Evolutionary conservation across 306 rosid genomes (phyloP).

Genomic region (Canavalia ensiformis): DNA sequence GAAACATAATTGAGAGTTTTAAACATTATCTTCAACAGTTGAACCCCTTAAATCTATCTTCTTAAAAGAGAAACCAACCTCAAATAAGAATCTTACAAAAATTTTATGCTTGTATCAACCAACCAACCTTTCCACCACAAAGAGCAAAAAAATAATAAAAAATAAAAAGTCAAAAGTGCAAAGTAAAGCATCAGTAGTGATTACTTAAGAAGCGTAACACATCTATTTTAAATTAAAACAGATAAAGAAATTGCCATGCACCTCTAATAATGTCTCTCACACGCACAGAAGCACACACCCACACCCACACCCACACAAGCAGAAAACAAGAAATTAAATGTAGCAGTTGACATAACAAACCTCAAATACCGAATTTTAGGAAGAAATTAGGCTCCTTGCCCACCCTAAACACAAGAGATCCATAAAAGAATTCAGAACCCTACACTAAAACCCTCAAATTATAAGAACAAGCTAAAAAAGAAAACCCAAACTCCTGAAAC

Average conservation of each 20-base stretch:
- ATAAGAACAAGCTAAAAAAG: conserved; percentile 33
- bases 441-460: not conserved
- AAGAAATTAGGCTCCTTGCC: conserved; percentile 39
- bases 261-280: conserved; percentile 37
- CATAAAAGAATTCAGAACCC: not conserved
- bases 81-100: conserved; percentile 41
- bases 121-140: conserved; percentile 27
- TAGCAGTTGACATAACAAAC: conserved; percentile 37
- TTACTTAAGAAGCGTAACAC: not conserved
- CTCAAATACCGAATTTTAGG: conserved; percentile 42
- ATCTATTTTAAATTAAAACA: conserved; percentile 17
- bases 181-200: not conserved
- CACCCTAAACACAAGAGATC: conserved; percentile 50
- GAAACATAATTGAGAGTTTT: conserved; percentile 54
- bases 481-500: not conserved
- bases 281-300: not conserved
- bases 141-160: not conserved
- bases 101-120: conserved; percentile 36
- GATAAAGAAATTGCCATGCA: not conserved
- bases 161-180: conserved; percentile 3
- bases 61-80: conserved; percentile 31
- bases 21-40: conserved; percentile 32
- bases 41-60: conserved; percentile 44
- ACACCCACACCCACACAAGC: conserved; percentile 28
- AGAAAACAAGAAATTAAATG: not conserved